phyloP scores from a whole-genome alignment of 2,329 filamentous ascomycete species.

The Stagonosporopsis vannaccii region DNA sequence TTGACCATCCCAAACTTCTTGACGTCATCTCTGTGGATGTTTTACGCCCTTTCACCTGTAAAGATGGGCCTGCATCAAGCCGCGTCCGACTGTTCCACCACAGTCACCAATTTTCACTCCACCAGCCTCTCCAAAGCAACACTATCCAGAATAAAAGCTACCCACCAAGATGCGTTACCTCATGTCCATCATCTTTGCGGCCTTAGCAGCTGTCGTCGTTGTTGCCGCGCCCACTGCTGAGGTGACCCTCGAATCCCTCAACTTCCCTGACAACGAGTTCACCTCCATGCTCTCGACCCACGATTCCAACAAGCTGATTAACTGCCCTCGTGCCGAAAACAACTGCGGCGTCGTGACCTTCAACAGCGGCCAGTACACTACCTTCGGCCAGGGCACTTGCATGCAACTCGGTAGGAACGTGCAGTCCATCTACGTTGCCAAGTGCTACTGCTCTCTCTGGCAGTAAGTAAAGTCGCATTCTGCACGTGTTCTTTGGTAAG shows the following conservation, averaged over 20 bases:
- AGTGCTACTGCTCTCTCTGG: slow-evolving; percentile 20
- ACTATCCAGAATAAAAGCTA: neutral
- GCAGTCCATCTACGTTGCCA: slow-evolving; percentile 13
- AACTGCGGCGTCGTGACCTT: slow-evolving; percentile 13
- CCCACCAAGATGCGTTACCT: slow-evolving; percentile 4
- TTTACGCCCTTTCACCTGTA: neutral
- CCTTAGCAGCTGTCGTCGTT: neutral
- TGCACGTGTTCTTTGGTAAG: neutral
- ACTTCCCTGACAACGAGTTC: neutral
- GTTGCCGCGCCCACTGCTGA: neutral
- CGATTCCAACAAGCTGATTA: too few species aligned
- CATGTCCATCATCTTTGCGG: neutral
- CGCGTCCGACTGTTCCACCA: neutral
- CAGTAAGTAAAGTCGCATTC: neutral
- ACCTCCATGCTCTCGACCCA: neutral
- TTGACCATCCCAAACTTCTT: too few species aligned
- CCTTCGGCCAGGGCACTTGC: slow-evolving; percentile 14
- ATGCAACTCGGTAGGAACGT: slow-evolving; percentile 8
- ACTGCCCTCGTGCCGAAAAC: neutral
- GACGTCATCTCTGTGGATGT: too few species aligned
- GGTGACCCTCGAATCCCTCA: neutral
- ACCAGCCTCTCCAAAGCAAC: neutral
- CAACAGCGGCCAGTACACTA: neutral
- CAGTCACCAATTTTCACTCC: neutral
- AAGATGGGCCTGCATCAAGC: neutral